phyloP scores from a whole-genome alignment of 371 early-diverging fungal species.

The Zychaea mexicana region DNA sequence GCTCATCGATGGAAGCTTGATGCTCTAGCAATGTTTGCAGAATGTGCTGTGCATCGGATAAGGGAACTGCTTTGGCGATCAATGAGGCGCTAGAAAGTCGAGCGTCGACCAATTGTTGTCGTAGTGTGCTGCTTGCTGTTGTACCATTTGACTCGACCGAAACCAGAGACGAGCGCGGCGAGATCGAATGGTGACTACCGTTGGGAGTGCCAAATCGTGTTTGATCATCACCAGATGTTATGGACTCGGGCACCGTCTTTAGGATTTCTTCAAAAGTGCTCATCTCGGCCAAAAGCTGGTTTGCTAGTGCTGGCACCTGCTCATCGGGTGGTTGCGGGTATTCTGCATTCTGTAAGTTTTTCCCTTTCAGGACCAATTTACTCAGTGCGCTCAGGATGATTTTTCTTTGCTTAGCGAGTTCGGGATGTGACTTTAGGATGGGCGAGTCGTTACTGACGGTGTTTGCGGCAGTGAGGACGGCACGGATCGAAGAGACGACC shows the following conservation, averaged over 20 bases:
- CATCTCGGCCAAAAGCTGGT: constrained; percentile 36
- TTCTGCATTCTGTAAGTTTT: constrained; percentile 22
- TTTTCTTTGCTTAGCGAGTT: constrained; percentile 42
- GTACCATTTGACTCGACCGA: neutral
- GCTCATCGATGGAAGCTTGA: constrained; percentile 28
- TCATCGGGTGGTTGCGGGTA: constrained; percentile 3
- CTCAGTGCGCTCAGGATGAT: constrained; percentile 35
- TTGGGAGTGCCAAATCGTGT: neutral
- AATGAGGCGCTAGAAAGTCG: constrained; percentile 29
- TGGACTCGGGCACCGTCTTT: constrained; percentile 6
- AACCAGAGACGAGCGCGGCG: constrained; percentile 13
- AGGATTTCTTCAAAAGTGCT: constrained; percentile 31
- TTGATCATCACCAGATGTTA: neutral
- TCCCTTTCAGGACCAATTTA: constrained; percentile 46
- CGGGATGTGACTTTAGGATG: constrained; percentile 37
- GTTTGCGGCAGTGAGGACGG: constrained; percentile 40
- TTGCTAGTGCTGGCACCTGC: constrained; percentile 21
- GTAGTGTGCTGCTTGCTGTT: neutral
- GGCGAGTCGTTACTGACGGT: constrained; percentile 46
- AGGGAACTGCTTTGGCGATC: constrained; percentile 26
- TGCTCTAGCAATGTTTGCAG: constrained; percentile 34
- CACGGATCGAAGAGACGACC: constrained; percentile 41
- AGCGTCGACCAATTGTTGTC: constrained; percentile 8
- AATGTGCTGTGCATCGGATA: constrained; percentile 29
- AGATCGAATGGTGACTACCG: constrained; percentile 1